Evolutionary conservation across 2,329 filamentous ascomycete genomes (phyloP).

Genomic region (Stagonosporopsis rhizophila): DNA sequence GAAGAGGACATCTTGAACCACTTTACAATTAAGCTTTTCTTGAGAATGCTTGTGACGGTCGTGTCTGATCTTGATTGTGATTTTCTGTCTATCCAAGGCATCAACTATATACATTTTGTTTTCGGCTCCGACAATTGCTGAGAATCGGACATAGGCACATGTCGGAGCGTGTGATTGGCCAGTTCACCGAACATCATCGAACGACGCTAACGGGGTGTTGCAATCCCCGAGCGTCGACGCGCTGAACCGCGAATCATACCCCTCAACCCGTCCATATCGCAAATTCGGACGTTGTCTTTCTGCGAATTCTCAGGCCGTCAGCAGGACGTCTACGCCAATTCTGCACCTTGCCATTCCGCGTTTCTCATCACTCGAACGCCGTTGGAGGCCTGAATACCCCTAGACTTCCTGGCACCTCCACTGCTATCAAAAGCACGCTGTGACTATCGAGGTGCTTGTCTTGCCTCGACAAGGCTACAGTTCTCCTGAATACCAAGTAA

Average conservation of each 20-base stretch:
- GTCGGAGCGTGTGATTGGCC: not conserved
- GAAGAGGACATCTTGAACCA: not conserved
- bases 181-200: not conserved
- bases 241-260: not conserved
- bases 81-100: not conserved
- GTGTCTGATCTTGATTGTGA: not conserved
- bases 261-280: not conserved
- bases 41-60: not conserved
- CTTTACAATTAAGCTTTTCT: not conserved
- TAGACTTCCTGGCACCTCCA: not conserved
- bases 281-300: not conserved
- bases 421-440: not conserved
- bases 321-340: not conserved
- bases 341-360: not conserved
- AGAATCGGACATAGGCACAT: not conserved
- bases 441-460: not conserved
- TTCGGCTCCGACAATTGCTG: constrained; percentile 8
- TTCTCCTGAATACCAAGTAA: not conserved
- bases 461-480: not conserved
- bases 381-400: not conserved
- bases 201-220: not conserved
- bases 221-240: not conserved
- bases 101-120: not conserved
- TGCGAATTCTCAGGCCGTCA: not conserved
- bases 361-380: not conserved